Percentiles rank a stretch among this genome's conserved stretches.
Conservation (phyloP, 495 filamentous ascomycete species). For the Trichoderma virens region DNA sequence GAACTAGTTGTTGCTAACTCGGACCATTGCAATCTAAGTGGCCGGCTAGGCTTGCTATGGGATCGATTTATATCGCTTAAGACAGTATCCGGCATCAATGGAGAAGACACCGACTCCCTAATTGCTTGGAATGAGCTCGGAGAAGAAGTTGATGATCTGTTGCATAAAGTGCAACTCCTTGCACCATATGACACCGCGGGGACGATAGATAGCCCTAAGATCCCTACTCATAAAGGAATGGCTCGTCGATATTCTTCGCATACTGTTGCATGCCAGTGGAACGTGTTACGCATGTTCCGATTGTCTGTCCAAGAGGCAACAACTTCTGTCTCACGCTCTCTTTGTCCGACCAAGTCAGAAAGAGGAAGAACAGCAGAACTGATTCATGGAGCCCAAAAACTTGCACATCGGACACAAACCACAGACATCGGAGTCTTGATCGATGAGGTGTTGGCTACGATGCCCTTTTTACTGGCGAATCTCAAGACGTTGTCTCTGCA, state of each 20-base stretch:
- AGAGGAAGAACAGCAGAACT: too few relatives aligned
- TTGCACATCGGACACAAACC: too few relatives aligned
- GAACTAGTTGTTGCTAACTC: not conserved
- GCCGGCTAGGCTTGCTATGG: not conserved
- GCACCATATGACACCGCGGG: not conserved
- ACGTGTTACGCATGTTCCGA: not conserved
- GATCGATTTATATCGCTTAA: not conserved
- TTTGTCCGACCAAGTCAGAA: too few relatives aligned
- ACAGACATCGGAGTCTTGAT: too few relatives aligned
- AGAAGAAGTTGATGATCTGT: not conserved
- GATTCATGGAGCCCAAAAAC: too few relatives aligned
- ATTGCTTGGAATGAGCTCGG: not conserved
- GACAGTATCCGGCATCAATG: not conserved
- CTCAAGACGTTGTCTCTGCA: too few relatives aligned
- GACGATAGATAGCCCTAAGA: not conserved
- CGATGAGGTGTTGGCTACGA: too few relatives aligned
- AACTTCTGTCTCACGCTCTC: too few relatives aligned
- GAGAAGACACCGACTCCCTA: not conserved
- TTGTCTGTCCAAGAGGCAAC: not conserved
- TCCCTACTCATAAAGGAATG: not conserved
- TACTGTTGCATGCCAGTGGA: not conserved
- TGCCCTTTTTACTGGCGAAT: too few relatives aligned
- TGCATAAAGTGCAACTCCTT: not conserved
- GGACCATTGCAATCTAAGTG: not conserved
- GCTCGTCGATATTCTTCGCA: not conserved